Evolutionary conservation across 2,329 filamentous ascomycete species (phyloP).

Genomic region (Chrysosphaeria jannelii): DNA sequence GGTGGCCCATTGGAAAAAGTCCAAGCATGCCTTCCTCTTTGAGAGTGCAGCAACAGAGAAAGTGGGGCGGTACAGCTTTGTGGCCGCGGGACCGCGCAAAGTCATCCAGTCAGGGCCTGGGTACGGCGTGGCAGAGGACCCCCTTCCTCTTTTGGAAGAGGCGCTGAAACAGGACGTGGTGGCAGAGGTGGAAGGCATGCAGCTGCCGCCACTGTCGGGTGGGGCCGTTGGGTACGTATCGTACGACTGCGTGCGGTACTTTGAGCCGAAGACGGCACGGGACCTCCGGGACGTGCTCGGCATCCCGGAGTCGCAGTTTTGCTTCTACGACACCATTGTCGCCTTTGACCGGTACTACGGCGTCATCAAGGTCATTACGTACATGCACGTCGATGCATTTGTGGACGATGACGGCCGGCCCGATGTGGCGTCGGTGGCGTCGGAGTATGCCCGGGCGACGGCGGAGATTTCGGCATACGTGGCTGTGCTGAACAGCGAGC

Average conservation of each 20-base stretch:
- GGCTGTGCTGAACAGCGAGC: conserved; percentile 37
- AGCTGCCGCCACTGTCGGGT: conserved; percentile 61
- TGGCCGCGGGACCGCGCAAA: conserved; percentile 42
- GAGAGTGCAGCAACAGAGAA: conserved; percentile 80
- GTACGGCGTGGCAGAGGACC: conserved; percentile 60
- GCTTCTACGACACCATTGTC: conserved; percentile 85
- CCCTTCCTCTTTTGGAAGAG: conserved; percentile 50
- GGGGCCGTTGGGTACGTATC: conserved; percentile 91
- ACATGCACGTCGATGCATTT: conserved; percentile 25
- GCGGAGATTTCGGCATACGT: conserved; percentile 35
- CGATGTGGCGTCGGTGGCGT: conserved; percentile 16
- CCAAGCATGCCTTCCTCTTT: conserved; percentile 55
- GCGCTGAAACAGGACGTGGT: conserved; percentile 57
- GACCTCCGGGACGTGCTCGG: conserved; percentile 65
- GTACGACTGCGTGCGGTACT: conserved; percentile 69
- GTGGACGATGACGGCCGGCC: conserved; percentile 9
- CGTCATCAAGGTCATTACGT: conserved; percentile 77
- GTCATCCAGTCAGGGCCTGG: conserved; percentile 67
- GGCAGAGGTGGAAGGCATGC: conserved; percentile 52
- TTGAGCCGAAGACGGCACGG: conserved; percentile 84
- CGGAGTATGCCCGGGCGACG: conserved; percentile 39
- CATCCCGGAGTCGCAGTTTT: conserved; percentile 85
- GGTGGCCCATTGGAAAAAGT: conserved; percentile 42
- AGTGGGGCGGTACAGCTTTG: conserved; percentile 83
- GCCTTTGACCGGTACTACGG: conserved; percentile 90